Evolutionary conservation across 257 asterid species (phyloP), one percentile per base, ranked within the genome.

Genomic region (Solanum rostratum): DNA sequence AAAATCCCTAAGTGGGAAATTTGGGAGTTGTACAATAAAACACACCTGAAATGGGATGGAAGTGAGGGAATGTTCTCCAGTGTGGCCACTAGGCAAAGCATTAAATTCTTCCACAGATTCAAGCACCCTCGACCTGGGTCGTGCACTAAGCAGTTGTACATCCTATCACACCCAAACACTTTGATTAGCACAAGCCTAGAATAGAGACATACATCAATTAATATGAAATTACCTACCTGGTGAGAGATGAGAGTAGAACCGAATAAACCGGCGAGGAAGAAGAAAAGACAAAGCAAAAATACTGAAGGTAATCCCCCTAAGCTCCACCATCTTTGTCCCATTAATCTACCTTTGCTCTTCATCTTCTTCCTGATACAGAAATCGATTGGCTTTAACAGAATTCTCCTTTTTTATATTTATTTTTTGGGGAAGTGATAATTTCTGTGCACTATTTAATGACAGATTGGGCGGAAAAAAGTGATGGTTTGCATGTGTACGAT

Each of bases 221-320:
- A 16, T 19, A 81, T 1, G 33, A 29, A 65, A 66, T n/a, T n/a
- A 57, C n/a, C 1, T 45, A 94, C 99, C 97, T 90, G 95, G 71
- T 91, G 96, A 81, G 90, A 90, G 79, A 95, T 88, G 33, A 95
- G 97, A 24, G 95, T 87, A 6, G 95, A 92, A 84, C 97, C 97
- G 73, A 92, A 91, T 79, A 94, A 94, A 41, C 99, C 98, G 78
- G 95, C 95, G 55, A 95, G 91, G 69, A 95, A 93, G 89, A 92
- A 95, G 90, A 90, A 93, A 45, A 95, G 88, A 88, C 99, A 95
- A 24, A 96, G 74, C 54, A 91, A 88, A 85, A 94, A 96, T 81
- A 94, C 88, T 20, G 86, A 88, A 7, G 97, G 97, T 78, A 92
- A 81, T 5, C 11, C 33, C 80, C 93, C 95, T 73, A 92, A 87